Evolutionary conservation across 2,329 filamentous ascomycete species (phyloP).

Genomic region (Taxawa tesnikishii): DNA sequence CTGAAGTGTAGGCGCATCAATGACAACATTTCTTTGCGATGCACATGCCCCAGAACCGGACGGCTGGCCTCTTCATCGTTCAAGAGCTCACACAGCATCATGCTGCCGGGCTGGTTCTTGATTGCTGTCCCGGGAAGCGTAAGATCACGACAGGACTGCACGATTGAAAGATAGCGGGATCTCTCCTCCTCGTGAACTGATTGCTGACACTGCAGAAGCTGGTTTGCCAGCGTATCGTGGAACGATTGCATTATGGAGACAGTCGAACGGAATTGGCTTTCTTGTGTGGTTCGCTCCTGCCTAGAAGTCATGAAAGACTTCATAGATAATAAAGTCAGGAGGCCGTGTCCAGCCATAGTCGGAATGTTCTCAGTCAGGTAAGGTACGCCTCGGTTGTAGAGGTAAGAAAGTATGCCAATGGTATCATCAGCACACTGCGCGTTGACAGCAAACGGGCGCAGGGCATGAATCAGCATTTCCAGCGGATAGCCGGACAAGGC

Average conservation of each 20-base stretch:
- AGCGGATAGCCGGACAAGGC: constrained; percentile 70
- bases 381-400: constrained; percentile 54
- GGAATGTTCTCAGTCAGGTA: constrained; percentile 56
- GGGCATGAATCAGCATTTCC: constrained; percentile 76
- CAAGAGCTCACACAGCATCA: constrained; percentile 66
- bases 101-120: constrained; percentile 62
- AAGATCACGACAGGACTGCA: constrained; percentile 55
- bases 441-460: constrained; percentile 68
- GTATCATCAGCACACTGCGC: constrained; percentile 83
- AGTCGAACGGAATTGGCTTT: constrained; percentile 67
- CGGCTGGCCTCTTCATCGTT: constrained; percentile 53
- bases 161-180: constrained; percentile 53
- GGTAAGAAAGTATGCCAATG: constrained; percentile 73
- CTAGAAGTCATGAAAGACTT: constrained; percentile 61
- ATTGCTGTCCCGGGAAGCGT: constrained; percentile 57
- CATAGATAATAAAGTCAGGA: constrained; percentile 70
- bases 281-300: constrained; percentile 71
- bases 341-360: constrained; percentile 68
- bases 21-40: constrained; percentile 56
- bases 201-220: constrained; percentile 46
- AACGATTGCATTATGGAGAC: constrained; percentile 66
- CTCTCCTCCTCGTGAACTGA: background rate
- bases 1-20: constrained; percentile 67
- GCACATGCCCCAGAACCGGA: constrained; percentile 57
- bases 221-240: constrained; percentile 63